Conservation (phyloP, 2,329 filamentous ascomycete genomes). For the Cladorrhinum sp. region DNA sequence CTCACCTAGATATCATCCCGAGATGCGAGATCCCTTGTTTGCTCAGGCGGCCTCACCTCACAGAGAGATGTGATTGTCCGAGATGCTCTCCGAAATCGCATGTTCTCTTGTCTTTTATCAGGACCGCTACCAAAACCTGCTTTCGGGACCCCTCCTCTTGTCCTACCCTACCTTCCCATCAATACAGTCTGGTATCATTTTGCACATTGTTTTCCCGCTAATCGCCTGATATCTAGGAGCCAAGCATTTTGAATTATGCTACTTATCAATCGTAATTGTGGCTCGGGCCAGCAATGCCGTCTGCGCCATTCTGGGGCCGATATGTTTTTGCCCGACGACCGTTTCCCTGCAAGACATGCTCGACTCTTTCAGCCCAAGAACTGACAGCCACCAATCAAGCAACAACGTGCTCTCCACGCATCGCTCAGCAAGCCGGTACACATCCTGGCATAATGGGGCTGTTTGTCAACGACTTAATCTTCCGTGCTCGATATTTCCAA, state of each 20-base stretch:
- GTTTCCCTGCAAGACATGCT: constrained; percentile 15
- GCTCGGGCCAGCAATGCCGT: neutral
- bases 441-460: neutral
- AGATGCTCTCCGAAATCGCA: constrained; percentile 4
- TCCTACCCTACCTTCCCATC: neutral
- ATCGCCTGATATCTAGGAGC: constrained; percentile 4
- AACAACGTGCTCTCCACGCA: constrained; percentile 25
- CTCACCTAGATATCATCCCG: neutral
- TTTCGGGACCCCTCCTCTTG: neutral
- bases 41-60: constrained; percentile 6
- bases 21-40: neutral
- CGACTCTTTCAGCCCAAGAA: constrained; percentile 13
- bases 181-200: neutral
- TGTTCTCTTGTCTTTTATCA: neutral
- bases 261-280: neutral
- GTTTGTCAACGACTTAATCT: neutral
- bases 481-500: neutral
- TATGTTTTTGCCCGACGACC: constrained; percentile 10
- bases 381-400: constrained; percentile 25
- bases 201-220: constrained; percentile 1
- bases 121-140: neutral
- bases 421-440: neutral
- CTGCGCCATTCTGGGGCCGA: neutral
- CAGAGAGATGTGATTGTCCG: neutral
- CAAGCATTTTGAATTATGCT: neutral